Base-by-base conservation (phyloP, 192 early-diverging fungal genomes). In the Coemansia sp. region DNA sequence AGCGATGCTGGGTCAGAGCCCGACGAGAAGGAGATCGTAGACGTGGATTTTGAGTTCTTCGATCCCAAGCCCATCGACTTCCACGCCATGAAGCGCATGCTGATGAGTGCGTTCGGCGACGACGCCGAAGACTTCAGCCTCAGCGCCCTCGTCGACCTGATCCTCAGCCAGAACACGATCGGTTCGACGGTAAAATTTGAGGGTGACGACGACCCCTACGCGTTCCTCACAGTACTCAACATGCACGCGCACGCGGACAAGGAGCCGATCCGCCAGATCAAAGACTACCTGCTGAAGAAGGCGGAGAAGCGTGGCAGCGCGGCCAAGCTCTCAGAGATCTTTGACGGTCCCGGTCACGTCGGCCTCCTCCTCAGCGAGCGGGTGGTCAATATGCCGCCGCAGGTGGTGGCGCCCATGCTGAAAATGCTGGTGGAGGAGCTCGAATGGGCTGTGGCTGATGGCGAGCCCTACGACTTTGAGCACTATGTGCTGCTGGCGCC, bases 21-120 rank as follows among this genome's bases (percentile, higher is more conserved):
- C 16, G 37, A 39, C n/a, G 59, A 40, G 11, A 40, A 40, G 21
- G 77, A 68, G 29, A 68, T 87, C 27, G 87, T 98, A 40, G 87
- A 97, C 73, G 91, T 97, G 5, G 95, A 97, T 68, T 96, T 97
- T 82, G 97, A 97, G 69, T 99, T 97, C 75, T 95, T 93, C 80
- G 92, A 94, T 62, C 91, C 93, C n/a, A 86, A 90, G 66, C 85
- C 88, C 36, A 86, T 88, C 33, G 97, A 99, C 77, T 99, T 92
- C 66, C 94, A 96, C 70, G 90, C 93, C 5, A 82, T 96, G 69
- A 99, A 99, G 76, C 88, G 88, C 33, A 85, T 99, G n/a, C 70
- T 97, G 16, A 74, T 66, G 41, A 90, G 92, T 66, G 83, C 90
- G 9, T 95, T 99, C 62, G 86, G 88, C 33, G 87, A 91, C 66